Base-by-base conservation (phyloP, 305 asterid genomes). In the Rubia balearica region DNA sequence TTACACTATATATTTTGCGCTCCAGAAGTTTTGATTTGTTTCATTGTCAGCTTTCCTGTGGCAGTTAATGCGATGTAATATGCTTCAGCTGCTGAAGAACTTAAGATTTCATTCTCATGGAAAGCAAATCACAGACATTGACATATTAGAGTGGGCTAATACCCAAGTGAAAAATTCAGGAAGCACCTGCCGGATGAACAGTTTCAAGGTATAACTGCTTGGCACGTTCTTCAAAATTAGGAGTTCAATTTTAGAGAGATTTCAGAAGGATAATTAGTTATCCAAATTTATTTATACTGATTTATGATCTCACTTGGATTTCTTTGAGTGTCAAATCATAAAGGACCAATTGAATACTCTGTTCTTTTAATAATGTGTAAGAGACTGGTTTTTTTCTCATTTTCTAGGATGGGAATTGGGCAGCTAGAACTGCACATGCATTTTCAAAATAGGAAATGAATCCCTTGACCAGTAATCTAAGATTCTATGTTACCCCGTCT, bases 11-110 rank as follows among this genome's bases (percentile, higher is more conserved):
- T 33, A 6, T 55, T 19, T 51, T 46, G 36, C 13, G 12, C 30
- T 59, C 56, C 21, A 67, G 21, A 62, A 59, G 5, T 8, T 67
- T 69, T 55, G 38, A 33, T 48, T 65, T 55, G 67, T 65, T 79
- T 77, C 72, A 72, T 78, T 83, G 84, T 70, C 97, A 92, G 98
- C 98, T 79, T 89, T 84, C 62, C 84, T 93, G 65, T 93, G 98
- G 98, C 98, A 93, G 87, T 84, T 93, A 85, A 89, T 93, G 98
- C 80, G 98, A 63, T 89, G 63, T 66, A 91, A 91, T 82, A 93
- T 93, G 89, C 96, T 93, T 82, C 97, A 90, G 79, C 88, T 93
- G 60, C 78, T 93, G 85, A 90, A 84, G 84, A 89, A 89, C 83
- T 85, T 93, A 75, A 89, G 98, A 82, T 86, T 74, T 75, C 97